Evolutionary conservation across 305 asterid genomes (phyloP).

Genomic region (Plantago coronopus): DNA sequence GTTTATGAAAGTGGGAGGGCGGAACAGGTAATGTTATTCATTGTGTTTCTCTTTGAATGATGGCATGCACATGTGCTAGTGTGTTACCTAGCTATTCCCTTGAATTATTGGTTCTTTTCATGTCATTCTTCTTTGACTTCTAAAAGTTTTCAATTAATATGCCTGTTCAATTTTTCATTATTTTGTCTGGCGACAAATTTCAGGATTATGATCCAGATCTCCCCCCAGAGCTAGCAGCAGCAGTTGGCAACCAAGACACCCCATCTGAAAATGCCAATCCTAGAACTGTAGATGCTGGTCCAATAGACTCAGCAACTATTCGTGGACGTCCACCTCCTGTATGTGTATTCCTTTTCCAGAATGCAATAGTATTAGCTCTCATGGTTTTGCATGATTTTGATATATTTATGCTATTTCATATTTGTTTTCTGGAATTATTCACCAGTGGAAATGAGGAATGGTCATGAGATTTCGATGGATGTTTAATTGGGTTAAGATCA

Average conservation of each 20-base stretch:
- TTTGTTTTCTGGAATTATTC: conserved; percentile 11
- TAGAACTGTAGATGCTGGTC: conserved; percentile 52
- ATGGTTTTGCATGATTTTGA: conserved; percentile 13
- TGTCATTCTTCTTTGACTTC: conserved; percentile 5
- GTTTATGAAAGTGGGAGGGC: conserved; percentile 93
- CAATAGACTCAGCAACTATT: conserved; percentile 46
- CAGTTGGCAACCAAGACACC: conserved; percentile 67
- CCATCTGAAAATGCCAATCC: conserved; percentile 48
- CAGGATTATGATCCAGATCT: conserved; percentile 97
- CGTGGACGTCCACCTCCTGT: conserved; percentile 59
- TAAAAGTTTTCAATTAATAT: conserved; percentile 1
- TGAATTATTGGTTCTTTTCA: background rate
- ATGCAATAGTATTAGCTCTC: conserved; percentile 5
- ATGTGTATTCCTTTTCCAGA: conserved; percentile 24
- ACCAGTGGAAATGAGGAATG: background rate
- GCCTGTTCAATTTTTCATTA: conserved; percentile 14
- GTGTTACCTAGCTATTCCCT: conserved; percentile 13
- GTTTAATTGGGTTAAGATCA: conserved; percentile 4
- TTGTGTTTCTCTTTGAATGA: conserved; percentile 13
- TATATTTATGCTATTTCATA: conserved; percentile 1
- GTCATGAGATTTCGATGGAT: background rate
- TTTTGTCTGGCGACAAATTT: conserved; percentile 28
- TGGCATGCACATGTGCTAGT: conserved; percentile 7
- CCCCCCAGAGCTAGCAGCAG: conserved; percentile 99
- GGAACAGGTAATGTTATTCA: conserved; percentile 66